A percentile compares a stretch with the other conserved stretches of the same genome.
These are phyloP conservation scores for Notholithocarpus densiflorus DNA, from an alignment of 306 rosid species.

Conservation along the genomic window DNA sequence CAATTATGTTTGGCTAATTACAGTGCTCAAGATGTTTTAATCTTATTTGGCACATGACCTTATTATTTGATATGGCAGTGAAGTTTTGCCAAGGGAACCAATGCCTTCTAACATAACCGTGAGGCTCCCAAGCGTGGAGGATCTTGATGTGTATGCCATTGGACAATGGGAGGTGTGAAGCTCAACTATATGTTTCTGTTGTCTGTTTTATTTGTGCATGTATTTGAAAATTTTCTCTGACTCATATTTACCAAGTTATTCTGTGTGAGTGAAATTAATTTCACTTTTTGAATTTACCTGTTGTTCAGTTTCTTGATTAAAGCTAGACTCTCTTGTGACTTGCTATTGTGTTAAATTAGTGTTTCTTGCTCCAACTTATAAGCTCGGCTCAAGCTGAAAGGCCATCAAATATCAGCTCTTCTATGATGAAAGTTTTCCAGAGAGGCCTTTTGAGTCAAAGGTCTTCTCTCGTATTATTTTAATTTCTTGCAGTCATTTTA, in stretches of 20 bases:
- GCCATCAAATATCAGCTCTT: constrained; percentile 69
- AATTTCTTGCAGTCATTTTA: constrained; percentile 12
- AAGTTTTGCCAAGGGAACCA: constrained; percentile 91
- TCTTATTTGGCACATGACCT: constrained; percentile 27
- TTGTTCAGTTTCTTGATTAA: constrained; percentile 30
- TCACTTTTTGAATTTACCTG: neutral
- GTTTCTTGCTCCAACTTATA: constrained; percentile 93
- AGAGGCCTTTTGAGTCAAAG: constrained; percentile 83
- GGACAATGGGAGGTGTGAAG: constrained; percentile 83
- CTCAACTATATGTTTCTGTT: constrained; percentile 20
- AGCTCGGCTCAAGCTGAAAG: constrained; percentile 74
- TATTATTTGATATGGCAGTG: constrained; percentile 55
- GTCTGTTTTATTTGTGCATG: constrained; percentile 9
- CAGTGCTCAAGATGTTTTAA: constrained; percentile 11
- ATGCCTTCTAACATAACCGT: constrained; percentile 83
- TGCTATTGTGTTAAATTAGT: constrained; percentile 58
- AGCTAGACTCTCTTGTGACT: constrained; percentile 34
- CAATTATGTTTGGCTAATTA: neutral
- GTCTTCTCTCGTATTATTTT: constrained; percentile 31
- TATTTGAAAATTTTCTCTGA: neutral
- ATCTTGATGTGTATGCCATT: constrained; percentile 77
- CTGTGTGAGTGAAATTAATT: constrained; percentile 10
- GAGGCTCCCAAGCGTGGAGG: constrained; percentile 80
- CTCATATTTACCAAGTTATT: neutral
- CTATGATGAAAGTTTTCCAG: constrained; percentile 93